Conservation (phyloP, 2,329 filamentous ascomycete species). For the Fusarium neocosmosporiellum region DNA sequence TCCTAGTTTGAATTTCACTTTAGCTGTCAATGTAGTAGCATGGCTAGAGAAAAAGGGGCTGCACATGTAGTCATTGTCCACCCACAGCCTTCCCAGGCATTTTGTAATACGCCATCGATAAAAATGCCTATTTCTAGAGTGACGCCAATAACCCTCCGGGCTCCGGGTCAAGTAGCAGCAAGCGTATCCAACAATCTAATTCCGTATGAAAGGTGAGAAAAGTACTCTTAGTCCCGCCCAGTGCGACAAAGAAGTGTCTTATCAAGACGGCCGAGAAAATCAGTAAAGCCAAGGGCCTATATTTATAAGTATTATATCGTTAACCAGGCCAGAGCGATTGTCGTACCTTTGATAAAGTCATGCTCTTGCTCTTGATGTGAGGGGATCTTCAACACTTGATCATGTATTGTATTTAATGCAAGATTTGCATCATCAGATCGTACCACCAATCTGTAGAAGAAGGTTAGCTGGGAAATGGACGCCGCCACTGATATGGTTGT, state of each 20-base stretch:
- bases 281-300: neutral
- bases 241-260: neutral
- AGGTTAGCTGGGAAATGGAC: neutral
- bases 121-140: neutral
- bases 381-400: neutral
- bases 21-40: neutral
- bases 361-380: neutral
- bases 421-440: neutral
- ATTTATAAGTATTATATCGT: neutral
- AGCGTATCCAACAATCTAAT: neutral
- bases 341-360: neutral
- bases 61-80: neutral
- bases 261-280: neutral
- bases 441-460: neutral
- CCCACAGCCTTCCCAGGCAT: too few species aligned
- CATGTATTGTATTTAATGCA: neutral
- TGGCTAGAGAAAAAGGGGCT: neutral
- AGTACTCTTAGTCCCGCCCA: neutral
- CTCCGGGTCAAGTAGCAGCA: neutral
- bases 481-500: neutral
- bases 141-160: too few species aligned
- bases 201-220: neutral
- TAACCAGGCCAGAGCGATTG: rapidly evolving
- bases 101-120: neutral
- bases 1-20: neutral